Conservation (phyloP, 1,284 basidiomycete genomes). For the Rhodotorula sp. region DNA sequence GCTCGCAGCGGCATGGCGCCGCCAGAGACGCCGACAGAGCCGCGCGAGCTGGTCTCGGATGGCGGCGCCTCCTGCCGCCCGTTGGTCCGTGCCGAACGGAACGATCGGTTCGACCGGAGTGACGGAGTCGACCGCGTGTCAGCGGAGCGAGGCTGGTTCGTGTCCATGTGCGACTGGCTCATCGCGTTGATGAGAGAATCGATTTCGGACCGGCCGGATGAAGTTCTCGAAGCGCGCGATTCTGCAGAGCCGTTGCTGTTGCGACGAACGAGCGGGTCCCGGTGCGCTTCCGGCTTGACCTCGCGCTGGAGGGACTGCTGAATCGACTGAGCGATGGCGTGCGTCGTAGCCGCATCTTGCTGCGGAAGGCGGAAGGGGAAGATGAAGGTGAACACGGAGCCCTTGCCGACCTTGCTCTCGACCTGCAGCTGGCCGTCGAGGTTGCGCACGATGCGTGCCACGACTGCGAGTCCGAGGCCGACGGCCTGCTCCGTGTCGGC, state of each 20-base stretch:
- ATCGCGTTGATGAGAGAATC: slow-evolving; percentile 42
- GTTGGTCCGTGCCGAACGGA: slow-evolving; percentile 1
- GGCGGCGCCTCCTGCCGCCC: not conserved
- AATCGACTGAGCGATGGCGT: not conserved
- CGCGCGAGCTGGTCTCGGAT: not conserved
- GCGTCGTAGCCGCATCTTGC: not conserved
- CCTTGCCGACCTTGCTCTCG: slow-evolving; percentile 49
- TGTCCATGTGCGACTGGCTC: not conserved
- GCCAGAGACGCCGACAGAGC: slow-evolving; percentile 23
- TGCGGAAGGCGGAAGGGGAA: slow-evolving; percentile 47
- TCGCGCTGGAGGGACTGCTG: slow-evolving; percentile 6
- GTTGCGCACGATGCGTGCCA: slow-evolving; percentile 50
- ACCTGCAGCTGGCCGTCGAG: slow-evolving; percentile 51
- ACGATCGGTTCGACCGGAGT: slow-evolving; percentile 5
- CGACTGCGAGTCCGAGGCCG: slow-evolving; percentile 48
- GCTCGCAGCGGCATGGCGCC: slow-evolving; percentile 32
- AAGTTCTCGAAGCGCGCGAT: slow-evolving; percentile 3
- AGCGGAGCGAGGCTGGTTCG: not conserved
- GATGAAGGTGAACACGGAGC: slow-evolving; percentile 49
- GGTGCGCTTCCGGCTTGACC: not conserved
- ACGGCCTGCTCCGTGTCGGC: slow-evolving; percentile 14
- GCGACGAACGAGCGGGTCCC: not conserved
- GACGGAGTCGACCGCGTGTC: slow-evolving; percentile 1
- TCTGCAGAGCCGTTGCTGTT: slow-evolving; percentile 14
- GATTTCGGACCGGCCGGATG: slow-evolving; percentile 28